Percentiles rank a stretch among this genome's conserved stretches.
Conservation (phyloP, 768 basidiomycete species). For the Lactifluus volemus region DNA sequence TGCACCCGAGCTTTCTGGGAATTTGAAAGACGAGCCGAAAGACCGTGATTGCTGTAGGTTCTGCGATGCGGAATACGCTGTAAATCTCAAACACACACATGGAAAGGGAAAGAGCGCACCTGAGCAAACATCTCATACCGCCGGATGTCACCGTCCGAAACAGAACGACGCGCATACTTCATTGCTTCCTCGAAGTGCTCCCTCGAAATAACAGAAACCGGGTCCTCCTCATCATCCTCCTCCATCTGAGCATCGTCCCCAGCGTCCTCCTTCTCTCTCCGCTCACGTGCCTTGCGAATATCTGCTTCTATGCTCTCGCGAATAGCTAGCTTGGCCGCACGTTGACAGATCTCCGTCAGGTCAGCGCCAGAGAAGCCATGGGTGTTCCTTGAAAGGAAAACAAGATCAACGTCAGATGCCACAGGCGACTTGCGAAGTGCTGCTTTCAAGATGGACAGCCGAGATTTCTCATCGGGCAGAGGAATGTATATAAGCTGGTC, state of each 20-base stretch:
- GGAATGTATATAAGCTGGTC: slow-evolving; percentile 99
- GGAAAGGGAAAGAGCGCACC: slow-evolving; percentile 32
- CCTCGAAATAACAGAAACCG: slow-evolving; percentile 82
- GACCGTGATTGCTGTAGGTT: slow-evolving; percentile 87
- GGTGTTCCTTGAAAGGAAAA: slow-evolving; percentile 83
- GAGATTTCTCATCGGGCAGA: slow-evolving; percentile 88
- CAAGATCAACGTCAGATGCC: slow-evolving; percentile 70
- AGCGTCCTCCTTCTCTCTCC: slow-evolving; percentile 71
- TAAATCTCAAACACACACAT: neutral
- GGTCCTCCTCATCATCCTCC: slow-evolving; percentile 71
- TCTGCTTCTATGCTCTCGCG: slow-evolving; percentile 92
- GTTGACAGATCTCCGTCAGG: slow-evolving; percentile 98
- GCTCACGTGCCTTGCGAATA: slow-evolving; percentile 70
- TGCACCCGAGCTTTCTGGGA: slow-evolving; percentile 60
- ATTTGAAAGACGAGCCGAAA: slow-evolving; percentile 95
- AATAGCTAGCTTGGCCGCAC: slow-evolving; percentile 95
- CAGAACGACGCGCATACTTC: slow-evolving; percentile 94
- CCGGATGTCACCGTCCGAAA: slow-evolving; percentile 93
- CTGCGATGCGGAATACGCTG: slow-evolving; percentile 29
- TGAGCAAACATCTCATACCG: slow-evolving; percentile 98
- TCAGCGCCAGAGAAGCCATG: slow-evolving; percentile 99
- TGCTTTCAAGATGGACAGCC: slow-evolving; percentile 86
- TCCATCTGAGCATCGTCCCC: slow-evolving; percentile 60
- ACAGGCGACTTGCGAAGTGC: slow-evolving; percentile 89
- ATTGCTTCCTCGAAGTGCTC: slow-evolving; percentile 99